phyloP scores from a whole-genome alignment of 225 moss, liverwort and hornwort genomes.

The Bryum argenteum region DNA sequence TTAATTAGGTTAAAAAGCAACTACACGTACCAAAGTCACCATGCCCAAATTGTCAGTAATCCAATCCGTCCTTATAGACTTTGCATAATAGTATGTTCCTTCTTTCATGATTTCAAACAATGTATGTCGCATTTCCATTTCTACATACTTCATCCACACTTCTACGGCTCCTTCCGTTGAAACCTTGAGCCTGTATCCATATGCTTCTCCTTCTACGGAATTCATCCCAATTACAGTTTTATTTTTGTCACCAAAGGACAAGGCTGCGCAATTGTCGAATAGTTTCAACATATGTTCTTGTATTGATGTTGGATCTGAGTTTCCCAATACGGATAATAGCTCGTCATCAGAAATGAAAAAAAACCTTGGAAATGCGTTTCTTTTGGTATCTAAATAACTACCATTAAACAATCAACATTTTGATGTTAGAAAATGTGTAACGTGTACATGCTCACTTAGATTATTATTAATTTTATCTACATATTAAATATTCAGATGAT shows the following conservation, averaged over 20 bases:
- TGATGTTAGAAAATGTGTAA: no score
- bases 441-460: no score
- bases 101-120: conserved; percentile 84
- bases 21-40: conserved; percentile 72
- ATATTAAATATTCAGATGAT: no score
- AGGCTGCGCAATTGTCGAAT: conserved; percentile 79
- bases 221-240: conserved; percentile 71
- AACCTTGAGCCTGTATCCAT: conserved; percentile 54
- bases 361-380: conserved; percentile 80
- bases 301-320: conserved; percentile 77
- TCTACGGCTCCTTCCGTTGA: conserved; percentile 69
- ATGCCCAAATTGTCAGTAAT: conserved; percentile 73
- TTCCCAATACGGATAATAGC: conserved; percentile 75
- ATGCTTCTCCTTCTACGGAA: conserved; percentile 66
- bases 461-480: no score
- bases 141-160: conserved; percentile 79
- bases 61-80: conserved; percentile 64
- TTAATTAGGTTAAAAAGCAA: no score
- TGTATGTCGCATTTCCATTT: conserved; percentile 71
- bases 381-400: conserved; percentile 86
- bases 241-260: conserved; percentile 75
- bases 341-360: conserved; percentile 94
- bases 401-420: background rate
- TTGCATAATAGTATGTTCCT: conserved; percentile 79
- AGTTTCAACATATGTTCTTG: conserved; percentile 91